Evolutionary conservation across 2,329 filamentous ascomycete genomes (phyloP), one percentile per base, ranked within the genome.

Genomic region (Ustilaginoidea virens): DNA sequence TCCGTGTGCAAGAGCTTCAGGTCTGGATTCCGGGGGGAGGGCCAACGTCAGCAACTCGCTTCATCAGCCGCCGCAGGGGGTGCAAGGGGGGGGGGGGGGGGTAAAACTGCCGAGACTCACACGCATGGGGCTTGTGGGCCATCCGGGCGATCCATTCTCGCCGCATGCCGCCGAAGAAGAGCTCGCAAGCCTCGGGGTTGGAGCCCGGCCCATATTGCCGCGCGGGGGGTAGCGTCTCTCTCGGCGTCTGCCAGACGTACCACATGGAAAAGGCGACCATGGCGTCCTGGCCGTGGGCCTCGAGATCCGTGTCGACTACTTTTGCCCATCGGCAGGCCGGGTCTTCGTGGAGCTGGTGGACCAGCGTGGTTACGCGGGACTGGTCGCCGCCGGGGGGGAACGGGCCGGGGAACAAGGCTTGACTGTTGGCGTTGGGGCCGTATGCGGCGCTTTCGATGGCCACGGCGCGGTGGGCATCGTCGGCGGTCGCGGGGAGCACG

Each of bases 361-460:
- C 21, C 15, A 51, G 37, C n/a, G 31, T 29, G 11, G 36, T 23
- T n/a, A 35, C 37, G 31, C 43, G 46, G 17, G 30, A 34, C 9
- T 43, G 34, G 8, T 34, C 27, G 5, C 17, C 26, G 7, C 38
- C 45, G 7, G 37, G 29, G 1, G 36, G 29, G 22, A 40, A 39
- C 4, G 42, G 40, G 1, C 40, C 39, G 2, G 49, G 46, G 28
- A 47, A 54, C 1, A 63, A 43, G 12, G 52, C 37, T 2, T 28
- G 11, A 27, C 39, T 47, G 29, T 52, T 39, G 8, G 46, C 37
- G 23, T 43, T 51, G 7, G 42, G 39, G 1, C 40, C 45, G 33
- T 57, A 58, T 12, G 58, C 58, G 4, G 34, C 39, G 11, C 27
- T 35, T 38, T 61, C 57, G 24, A 61, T 55, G 27, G 48, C 41